Conservation (phyloP, 2,329 filamentous ascomycete species). For the Didymellaceae sp. region DNA sequence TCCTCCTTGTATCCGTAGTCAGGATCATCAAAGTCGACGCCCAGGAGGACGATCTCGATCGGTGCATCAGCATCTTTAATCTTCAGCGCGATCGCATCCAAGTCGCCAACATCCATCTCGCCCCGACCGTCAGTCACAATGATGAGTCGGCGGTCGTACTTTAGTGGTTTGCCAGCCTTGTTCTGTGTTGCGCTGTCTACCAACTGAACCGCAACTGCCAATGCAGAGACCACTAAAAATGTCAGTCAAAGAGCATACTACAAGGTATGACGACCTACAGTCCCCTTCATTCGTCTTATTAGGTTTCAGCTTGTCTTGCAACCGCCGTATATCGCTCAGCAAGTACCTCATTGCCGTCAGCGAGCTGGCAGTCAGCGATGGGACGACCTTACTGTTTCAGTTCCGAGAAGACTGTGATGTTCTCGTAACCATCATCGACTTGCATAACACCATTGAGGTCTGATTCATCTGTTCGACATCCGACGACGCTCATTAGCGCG, state of each 20-base stretch:
- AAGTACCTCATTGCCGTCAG: constrained; percentile 54
- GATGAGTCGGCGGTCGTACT: constrained; percentile 63
- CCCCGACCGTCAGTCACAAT: constrained; percentile 84
- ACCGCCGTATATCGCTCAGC: constrained; percentile 71
- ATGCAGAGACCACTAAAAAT: constrained; percentile 71
- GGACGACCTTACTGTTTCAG: constrained; percentile 62
- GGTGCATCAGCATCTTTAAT: constrained; percentile 69
- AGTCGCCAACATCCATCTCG: constrained; percentile 72
- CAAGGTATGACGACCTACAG: constrained; percentile 52
- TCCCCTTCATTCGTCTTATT: constrained; percentile 76
- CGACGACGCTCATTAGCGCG: constrained; percentile 78
- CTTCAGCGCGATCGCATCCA: constrained; percentile 73
- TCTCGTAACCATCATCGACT: constrained; percentile 73
- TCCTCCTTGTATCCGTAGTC: constrained; percentile 94
- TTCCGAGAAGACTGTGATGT: constrained; percentile 75
- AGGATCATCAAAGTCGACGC: constrained; percentile 90
- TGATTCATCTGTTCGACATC: constrained; percentile 73
- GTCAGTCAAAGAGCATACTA: constrained; percentile 18
- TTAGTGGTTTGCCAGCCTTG: constrained; percentile 59
- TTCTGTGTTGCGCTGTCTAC: constrained; percentile 83
- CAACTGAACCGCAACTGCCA: constrained; percentile 87
- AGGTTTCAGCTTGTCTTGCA: constrained; percentile 69
- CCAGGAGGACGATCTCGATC: constrained; percentile 81
- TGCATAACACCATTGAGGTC: constrained; percentile 58
- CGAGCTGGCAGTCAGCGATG: too few relatives aligned